Base-by-base conservation (phyloP, 805 yeast genomes). In the Yarrowia sp. region DNA sequence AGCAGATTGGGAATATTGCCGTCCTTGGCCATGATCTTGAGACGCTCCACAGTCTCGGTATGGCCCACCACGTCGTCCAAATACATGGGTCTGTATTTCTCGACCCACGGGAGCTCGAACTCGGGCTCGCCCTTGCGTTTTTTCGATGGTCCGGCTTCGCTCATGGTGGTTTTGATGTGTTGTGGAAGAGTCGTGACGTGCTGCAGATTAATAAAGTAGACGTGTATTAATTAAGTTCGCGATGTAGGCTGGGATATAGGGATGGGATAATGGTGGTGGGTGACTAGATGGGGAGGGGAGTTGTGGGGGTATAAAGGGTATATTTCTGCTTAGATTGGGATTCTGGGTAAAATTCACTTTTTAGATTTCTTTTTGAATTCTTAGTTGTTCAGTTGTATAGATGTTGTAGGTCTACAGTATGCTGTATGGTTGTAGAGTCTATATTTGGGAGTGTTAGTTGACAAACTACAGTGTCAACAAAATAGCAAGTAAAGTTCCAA, bases 1-100 rank as follows among this genome's bases (percentile, higher is more conserved):
- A 95, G 92, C 83, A 95, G 80, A 76, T 95, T 97, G 1, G 99
- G 98, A 90, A 95, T 88, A 76, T 95, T 95, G 33, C 99, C 99
- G 71, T 92, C 97, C 54, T 83, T 77, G 5, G 96, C 97, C 61
- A 95, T 92, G 67, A 90, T 83, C 71, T 87, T 84, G 64, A 95
- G 80, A 40, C 98, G 82, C 67, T 87, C 91, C 4, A 95, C 82
- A 3, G 98, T 93, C 67, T 92, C 98, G 65, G 83, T 87, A 71
- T 95, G 95, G 10, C 99, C 99, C 11, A 93, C 98, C 26, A 95
- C 87, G 71, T 95, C 98, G 52, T 85, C 83, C 30, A 95, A 79
- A 19, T 80, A 75, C 40, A 82, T 79, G 0, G 99, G 99, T 67
- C 99, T 85, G 74, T 95, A 95, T 73, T 95, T 95, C 72, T 95